phyloP scores from a whole-genome alignment of 1,284 basidiomycete genomes.

The Sporisorium scitamineum region DNA sequence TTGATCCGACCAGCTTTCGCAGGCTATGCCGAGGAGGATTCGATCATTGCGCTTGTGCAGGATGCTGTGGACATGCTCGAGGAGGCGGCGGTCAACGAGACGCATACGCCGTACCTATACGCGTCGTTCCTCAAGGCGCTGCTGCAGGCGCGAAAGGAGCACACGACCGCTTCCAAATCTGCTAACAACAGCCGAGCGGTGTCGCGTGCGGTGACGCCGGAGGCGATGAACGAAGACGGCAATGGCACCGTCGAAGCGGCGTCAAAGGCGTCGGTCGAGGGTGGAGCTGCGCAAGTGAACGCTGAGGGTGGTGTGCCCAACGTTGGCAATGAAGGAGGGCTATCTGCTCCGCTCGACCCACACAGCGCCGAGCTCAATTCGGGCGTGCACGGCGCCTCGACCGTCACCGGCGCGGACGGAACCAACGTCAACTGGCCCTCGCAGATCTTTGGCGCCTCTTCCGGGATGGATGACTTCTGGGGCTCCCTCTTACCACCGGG shows the following conservation, averaged over 20 bases:
- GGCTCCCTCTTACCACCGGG: conserved; percentile 58
- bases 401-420: conserved; percentile 9
- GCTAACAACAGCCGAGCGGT: conserved; percentile 42
- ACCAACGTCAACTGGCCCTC: conserved; percentile 35
- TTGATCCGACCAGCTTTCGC: conserved; percentile 84
- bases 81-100: conserved; percentile 62
- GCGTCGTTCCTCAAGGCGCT: conserved; percentile 61
- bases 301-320: background rate
- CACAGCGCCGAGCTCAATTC: background rate
- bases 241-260: background rate
- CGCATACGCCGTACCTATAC: conserved; percentile 65
- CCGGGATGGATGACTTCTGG: conserved; percentile 60
- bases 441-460: conserved; percentile 33
- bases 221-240: conserved; percentile 15
- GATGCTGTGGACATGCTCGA: conserved; percentile 78
- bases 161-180: conserved; percentile 41
- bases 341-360: conserved; percentile 16
- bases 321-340: background rate
- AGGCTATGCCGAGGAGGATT: conserved; percentile 76
- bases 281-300: background rate
- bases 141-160: conserved; percentile 59
- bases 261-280: too few species aligned
- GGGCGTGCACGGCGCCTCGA: background rate
- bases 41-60: conserved; percentile 79
- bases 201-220: conserved; percentile 45